These are phyloP conservation scores for Xylaria arbuscula DNA, from an alignment of 2,329 filamentous ascomycete genomes.

Conservation along the genomic window DNA sequence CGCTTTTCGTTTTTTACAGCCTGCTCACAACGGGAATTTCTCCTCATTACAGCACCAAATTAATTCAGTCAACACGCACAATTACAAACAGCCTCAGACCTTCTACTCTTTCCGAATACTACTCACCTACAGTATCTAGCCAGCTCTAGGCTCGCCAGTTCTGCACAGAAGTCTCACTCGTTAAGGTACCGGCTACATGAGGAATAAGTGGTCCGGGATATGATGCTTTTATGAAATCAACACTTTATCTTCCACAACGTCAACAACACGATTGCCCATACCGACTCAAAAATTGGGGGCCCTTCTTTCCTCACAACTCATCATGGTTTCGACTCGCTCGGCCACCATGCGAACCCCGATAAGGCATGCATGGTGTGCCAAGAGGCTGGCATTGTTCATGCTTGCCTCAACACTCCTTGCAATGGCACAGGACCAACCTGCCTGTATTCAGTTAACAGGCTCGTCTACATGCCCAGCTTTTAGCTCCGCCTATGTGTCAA, in stretches of 20 bases:
- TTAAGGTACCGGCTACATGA: constrained; percentile 44
- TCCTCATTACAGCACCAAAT: constrained; percentile 46
- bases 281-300: constrained; percentile 7
- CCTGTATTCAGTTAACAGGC: constrained; percentile 52
- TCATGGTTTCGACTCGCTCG: constrained; percentile 37
- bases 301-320: constrained; percentile 22
- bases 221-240: constrained; percentile 44
- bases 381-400: constrained; percentile 40
- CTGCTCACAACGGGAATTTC: constrained; percentile 25
- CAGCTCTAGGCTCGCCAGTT: constrained; percentile 1
- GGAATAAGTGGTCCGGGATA: constrained; percentile 45
- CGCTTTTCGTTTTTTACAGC: constrained; percentile 34
- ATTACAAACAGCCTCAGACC: constrained; percentile 39
- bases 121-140: constrained; percentile 33
- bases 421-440: constrained; percentile 41
- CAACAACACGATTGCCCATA: constrained; percentile 27
- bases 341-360: constrained; percentile 29
- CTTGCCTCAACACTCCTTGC: constrained; percentile 42
- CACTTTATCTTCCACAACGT: constrained; percentile 32
- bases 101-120: constrained; percentile 34
- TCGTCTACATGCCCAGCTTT: constrained; percentile 54
- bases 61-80: constrained; percentile 42
- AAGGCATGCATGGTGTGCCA: constrained; percentile 34
- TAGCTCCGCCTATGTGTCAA: constrained; percentile 53
- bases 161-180: constrained; percentile 11